Conservation (phyloP, 306 rosid species). For the Lupinus albus region DNA sequence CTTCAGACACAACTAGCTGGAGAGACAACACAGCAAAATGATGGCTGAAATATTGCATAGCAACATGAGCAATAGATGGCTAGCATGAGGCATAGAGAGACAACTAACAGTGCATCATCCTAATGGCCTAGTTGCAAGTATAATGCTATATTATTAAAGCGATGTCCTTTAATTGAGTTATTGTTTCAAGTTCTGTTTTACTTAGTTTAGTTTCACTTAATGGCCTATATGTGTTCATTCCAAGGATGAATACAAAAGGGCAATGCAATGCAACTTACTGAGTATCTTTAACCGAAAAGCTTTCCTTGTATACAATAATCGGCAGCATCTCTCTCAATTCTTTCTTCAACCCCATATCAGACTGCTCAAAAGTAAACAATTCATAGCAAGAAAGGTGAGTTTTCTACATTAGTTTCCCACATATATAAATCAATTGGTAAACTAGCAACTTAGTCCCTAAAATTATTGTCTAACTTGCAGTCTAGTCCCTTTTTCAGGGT, state of each 20-base stretch:
- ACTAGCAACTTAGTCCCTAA: background rate
- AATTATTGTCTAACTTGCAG: background rate
- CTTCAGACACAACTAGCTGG: background rate
- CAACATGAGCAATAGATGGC: background rate
- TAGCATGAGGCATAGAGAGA: background rate
- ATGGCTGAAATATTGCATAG: background rate
- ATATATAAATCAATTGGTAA: background rate
- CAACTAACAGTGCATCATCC: background rate
- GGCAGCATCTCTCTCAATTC: conserved; percentile 88
- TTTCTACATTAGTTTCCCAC: conserved; percentile 3
- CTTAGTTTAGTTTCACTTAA: background rate
- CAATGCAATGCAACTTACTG: conserved; percentile 57
- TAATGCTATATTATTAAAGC: background rate
- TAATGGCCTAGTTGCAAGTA: background rate
- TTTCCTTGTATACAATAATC: conserved; percentile 68
- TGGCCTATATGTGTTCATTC: background rate
- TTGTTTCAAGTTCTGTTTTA: conserved; percentile 8
- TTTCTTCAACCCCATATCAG: conserved; percentile 66
- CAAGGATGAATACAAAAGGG: background rate
- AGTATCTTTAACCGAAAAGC: conserved; percentile 78
- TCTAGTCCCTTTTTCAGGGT: background rate
- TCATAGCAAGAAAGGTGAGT: background rate
- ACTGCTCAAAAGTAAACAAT: conserved; percentile 35
- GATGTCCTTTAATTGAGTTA: conserved; percentile 5
- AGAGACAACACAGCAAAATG: background rate